Conservation (phyloP, 176 grass and related monocot species). For the Aegilops bicornis region DNA sequence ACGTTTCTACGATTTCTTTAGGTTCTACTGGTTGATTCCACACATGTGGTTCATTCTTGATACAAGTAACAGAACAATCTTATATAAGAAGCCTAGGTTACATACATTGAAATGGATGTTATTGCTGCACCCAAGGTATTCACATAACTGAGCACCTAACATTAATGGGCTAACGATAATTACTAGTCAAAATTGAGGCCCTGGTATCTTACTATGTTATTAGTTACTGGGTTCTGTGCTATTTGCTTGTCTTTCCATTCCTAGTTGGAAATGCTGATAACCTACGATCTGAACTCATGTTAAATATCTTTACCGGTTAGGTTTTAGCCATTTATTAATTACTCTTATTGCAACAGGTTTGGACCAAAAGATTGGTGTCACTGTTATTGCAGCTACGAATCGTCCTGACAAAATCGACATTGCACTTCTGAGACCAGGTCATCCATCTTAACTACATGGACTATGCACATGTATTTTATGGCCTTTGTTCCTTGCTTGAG, state of each 20-base stretch:
- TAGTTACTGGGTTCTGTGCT: not conserved
- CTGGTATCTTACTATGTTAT: not conserved
- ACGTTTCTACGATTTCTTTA: not conserved
- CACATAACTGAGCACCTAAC: not conserved
- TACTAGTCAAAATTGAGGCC: not conserved
- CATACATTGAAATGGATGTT: constrained; percentile 7
- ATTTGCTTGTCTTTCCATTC: constrained; percentile 13
- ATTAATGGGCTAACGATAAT: not conserved
- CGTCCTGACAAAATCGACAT: constrained; percentile 96
- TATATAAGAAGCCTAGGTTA: not conserved
- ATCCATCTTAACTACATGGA: not conserved
- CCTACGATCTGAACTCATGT: not conserved
- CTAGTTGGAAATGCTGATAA: not conserved
- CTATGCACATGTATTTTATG: constrained; percentile 10
- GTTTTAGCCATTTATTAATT: constrained; percentile 9
- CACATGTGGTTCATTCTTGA: constrained; percentile 1
- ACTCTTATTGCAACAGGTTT: constrained; percentile 59
- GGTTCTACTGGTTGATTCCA: constrained; percentile 4
- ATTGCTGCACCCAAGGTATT: not conserved
- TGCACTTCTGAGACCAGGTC: constrained; percentile 89
- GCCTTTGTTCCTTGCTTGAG: not conserved
- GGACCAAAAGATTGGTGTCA: constrained; percentile 62
- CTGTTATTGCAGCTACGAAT: constrained; percentile 94
- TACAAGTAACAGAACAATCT: not conserved
- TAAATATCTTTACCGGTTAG: not conserved